phyloP scores from a whole-genome alignment of 768 basidiomycete genomes.

The Scleroderma citrinum region DNA sequence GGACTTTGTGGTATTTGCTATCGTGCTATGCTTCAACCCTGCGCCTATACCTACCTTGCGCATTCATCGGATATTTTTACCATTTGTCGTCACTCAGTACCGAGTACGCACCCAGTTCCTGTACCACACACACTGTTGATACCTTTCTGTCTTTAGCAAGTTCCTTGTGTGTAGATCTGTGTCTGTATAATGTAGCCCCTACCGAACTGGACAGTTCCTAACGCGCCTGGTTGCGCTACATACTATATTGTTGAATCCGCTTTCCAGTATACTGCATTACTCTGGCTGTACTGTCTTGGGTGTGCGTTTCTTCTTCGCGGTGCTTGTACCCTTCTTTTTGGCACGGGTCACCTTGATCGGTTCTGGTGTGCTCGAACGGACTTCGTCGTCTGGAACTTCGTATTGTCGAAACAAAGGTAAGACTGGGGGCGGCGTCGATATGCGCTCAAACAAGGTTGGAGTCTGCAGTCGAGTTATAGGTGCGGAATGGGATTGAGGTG shows the following conservation, averaged over 20 bases:
- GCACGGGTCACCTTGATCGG: conserved; percentile 70
- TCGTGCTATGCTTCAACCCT: too few relatives aligned
- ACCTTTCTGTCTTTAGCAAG: conserved; percentile 9
- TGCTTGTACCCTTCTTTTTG: conserved; percentile 52
- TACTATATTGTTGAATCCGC: not conserved
- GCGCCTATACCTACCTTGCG: not conserved
- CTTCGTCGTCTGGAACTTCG: conserved; percentile 41
- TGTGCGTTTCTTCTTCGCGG: conserved; percentile 66
- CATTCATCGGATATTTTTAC: not conserved
- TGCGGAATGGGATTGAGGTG: conserved; percentile 17
- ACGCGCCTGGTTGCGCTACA: not conserved
- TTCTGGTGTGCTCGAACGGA: conserved; percentile 53
- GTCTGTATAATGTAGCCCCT: conserved; percentile 21
- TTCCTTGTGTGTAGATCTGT: conserved; percentile 9
- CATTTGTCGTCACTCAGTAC: conserved; percentile 9
- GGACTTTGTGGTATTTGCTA: too few relatives aligned
- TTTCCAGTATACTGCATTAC: not conserved
- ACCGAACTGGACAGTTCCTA: conserved; percentile 8
- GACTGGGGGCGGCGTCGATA: conserved; percentile 32
- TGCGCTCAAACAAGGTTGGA: conserved; percentile 23
- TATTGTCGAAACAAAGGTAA: conserved; percentile 45
- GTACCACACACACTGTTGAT: not conserved
- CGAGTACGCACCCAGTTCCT: conserved; percentile 10
- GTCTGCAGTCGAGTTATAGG: conserved; percentile 23
- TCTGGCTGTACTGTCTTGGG: conserved; percentile 15